Percentiles rank a stretch among this genome's conserved stretches.
phyloP scores from a whole-genome alignment of 345 rosid species.

The Microthlaspi erraticum region DNA sequence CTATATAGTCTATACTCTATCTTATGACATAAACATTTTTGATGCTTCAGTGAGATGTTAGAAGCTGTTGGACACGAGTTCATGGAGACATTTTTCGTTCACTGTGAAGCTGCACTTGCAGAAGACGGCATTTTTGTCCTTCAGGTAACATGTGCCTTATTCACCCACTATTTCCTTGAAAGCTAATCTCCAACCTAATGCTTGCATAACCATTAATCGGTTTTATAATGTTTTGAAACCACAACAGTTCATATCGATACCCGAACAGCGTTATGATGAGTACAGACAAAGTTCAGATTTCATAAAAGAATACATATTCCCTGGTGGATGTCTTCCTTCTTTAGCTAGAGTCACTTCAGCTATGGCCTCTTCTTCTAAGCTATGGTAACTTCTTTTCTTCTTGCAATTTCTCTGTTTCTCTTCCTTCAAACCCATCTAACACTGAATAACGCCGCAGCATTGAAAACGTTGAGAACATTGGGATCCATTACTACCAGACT shows the following conservation, averaged over 20 bases:
- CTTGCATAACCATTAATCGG: neutral
- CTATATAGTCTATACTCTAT: neutral
- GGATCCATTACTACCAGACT: slow-evolving; percentile 77
- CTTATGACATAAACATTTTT: neutral
- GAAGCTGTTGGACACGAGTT: slow-evolving; percentile 85
- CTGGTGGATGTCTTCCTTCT: slow-evolving; percentile 82
- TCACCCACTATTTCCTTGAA: neutral
- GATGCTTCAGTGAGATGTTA: slow-evolving; percentile 75
- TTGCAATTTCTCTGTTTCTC: neutral
- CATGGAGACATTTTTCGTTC: slow-evolving; percentile 72
- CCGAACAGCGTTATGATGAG: slow-evolving; percentile 70
- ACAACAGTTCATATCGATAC: slow-evolving; percentile 71
- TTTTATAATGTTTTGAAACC: neutral
- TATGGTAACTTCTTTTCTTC: slow-evolving; percentile 52
- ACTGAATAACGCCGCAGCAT: slow-evolving; percentile 47
- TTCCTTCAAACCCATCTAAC: neutral
- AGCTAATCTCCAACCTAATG: neutral
- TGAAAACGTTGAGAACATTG: slow-evolving; percentile 81
- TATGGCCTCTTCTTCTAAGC: slow-evolving; percentile 67
- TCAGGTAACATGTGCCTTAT: slow-evolving; percentile 51
- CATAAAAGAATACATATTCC: slow-evolving; percentile 85
- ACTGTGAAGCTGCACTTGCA: slow-evolving; percentile 71
- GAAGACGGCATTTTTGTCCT: slow-evolving; percentile 70
- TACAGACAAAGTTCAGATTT: slow-evolving; percentile 71
- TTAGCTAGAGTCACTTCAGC: slow-evolving; percentile 72